Conservation (phyloP, 1,284 basidiomycete species). For the Trichosporon faecale region DNA sequence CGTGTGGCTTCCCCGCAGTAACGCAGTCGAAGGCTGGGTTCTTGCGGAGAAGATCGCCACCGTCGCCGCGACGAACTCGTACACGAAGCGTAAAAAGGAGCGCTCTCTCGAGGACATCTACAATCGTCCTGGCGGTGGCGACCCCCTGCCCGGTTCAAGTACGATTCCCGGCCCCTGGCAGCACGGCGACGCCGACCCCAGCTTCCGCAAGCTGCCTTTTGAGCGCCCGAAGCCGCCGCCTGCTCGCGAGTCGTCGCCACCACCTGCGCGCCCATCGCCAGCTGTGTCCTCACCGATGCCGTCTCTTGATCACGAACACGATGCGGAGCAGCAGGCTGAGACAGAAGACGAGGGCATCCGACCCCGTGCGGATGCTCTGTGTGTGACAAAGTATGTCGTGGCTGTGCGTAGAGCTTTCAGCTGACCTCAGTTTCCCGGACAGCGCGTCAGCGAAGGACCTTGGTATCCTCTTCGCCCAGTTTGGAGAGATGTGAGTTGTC, state of each 20-base stretch:
- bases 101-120: conserved; percentile 38
- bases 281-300: background rate
- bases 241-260: background rate
- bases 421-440: conserved; percentile 42
- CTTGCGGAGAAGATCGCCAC: conserved; percentile 49
- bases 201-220: conserved; percentile 36
- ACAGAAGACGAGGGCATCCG: conserved; percentile 26
- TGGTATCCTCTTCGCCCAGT: conserved; percentile 50
- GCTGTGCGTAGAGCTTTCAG: no score
- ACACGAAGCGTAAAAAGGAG: conserved; percentile 42
- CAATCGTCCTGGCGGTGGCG: conserved; percentile 37
- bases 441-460: conserved; percentile 45
- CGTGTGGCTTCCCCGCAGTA: conserved; percentile 46
- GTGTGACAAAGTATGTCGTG: conserved; percentile 43
- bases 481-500: conserved; percentile 46
- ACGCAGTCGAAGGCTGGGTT: conserved; percentile 43
- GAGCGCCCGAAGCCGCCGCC: conserved; percentile 32
- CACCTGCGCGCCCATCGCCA: background rate
- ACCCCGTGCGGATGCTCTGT: conserved; percentile 35
- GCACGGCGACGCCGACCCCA: conserved; percentile 47
- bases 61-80: conserved; percentile 47
- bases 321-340: background rate
- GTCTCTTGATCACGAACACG: background rate
- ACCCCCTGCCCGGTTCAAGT: conserved; percentile 38
- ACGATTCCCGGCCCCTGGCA: conserved; percentile 45